Base-by-base conservation (phyloP, 805 yeast genomes). In the Huiozyma naganishii region DNA sequence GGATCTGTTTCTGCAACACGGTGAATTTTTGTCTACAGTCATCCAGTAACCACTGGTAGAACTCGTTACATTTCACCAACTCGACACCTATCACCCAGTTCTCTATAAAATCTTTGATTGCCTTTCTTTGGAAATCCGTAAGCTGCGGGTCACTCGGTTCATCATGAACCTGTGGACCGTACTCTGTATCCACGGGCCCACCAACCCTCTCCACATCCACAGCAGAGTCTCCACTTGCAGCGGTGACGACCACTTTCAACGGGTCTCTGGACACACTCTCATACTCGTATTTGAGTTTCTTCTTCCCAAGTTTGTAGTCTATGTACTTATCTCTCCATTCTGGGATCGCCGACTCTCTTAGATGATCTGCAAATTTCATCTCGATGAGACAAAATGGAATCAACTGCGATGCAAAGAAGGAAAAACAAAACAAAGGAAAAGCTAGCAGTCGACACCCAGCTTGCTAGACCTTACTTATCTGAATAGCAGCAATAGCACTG, bases 301-400 rank as follows among this genome's bases (percentile, higher is more conserved):
- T 66, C 52, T 67, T 69, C 30, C 75, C 70, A 37, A 62, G 58
- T 52, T 79, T 78, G 58, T 82, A 82, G 55, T 85, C 83, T 32
- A 89, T 70, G 57, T 89, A 89, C 55, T 80, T 79, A 43, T 77
- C 80, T 55, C 77, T 79, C 97, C 97, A 89, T 55, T 83, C 95
- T 5, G 96, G 95, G 44, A 83, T 83, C 10, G 72, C 68, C n/a
- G 79, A 77, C 30, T 77, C 80, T 37, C 67, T 69, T 37, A 79
- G 64, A 41, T 79, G 74, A 47, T 76, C 83, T n/a, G 76, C 82
- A 56, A 79, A 79, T 61, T 79, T 79, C 85, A 79, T 79, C n/a
- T n/a, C 23, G 12, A 30, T 11, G n/a, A n/a, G n/a, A n/a, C n/a
- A n/a, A n/a, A n/a, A n/a, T n/a, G n/a, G n/a, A n/a, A n/a, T 7